Evolutionary conservation across 495 filamentous ascomycete species (phyloP).

Genomic region (Penicillium maclennaniae): DNA sequence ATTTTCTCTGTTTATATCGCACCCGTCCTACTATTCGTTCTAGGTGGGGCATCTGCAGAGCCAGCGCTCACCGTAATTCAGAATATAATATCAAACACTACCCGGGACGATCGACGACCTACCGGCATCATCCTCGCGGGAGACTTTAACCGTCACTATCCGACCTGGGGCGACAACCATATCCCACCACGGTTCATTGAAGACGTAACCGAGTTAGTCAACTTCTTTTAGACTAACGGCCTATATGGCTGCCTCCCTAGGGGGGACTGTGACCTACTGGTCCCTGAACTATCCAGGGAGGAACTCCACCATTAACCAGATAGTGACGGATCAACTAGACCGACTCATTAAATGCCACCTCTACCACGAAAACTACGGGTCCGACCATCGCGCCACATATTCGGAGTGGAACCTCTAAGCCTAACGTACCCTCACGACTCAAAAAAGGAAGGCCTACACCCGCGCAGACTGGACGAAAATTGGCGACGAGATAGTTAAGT

Average conservation of each 20-base stretch:
- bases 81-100: conserved; percentile 10
- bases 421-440: conserved; percentile 2
- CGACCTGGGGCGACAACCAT: conserved; percentile 16
- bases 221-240: conserved; percentile 15
- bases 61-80: conserved; percentile 17
- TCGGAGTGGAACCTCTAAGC: conserved; percentile 21
- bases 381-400: conserved; percentile 17
- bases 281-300: conserved; percentile 15
- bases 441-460: conserved; percentile 20
- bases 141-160: conserved; percentile 26
- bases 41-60: conserved; percentile 1
- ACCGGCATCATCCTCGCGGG: conserved; percentile 19
- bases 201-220: conserved; percentile 18
- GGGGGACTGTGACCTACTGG: conserved; percentile 17
- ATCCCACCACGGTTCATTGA: conserved; percentile 13
- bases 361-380: conserved; percentile 21
- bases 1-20: conserved; percentile 24
- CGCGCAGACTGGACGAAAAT: conserved; percentile 23
- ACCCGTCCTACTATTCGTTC: conserved; percentile 1
- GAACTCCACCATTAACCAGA: conserved; percentile 19
- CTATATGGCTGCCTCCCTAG: conserved; percentile 14
- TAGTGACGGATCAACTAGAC: conserved; percentile 10
- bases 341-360: conserved; percentile 16
- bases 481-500: conserved; percentile 7
- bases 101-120: neutral